Evolutionary conservation across 2,329 filamentous ascomycete genomes (phyloP).

Genomic region (Tolypocladium capitatum): DNA sequence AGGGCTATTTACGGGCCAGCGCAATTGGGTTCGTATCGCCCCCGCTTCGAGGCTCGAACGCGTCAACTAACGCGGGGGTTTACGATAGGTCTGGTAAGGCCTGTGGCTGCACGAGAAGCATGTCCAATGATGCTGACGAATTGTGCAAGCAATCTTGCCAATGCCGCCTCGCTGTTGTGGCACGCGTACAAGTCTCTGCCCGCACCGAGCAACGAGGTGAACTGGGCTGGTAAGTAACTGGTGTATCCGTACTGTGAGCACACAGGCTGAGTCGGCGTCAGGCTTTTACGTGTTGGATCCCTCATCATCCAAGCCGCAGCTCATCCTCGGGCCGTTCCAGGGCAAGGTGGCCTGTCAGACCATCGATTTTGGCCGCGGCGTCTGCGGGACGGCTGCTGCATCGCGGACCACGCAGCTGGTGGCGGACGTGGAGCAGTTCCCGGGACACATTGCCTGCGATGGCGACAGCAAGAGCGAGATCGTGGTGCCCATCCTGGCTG

Average conservation of each 20-base stretch:
- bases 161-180: constrained; percentile 64
- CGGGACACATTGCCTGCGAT: constrained; percentile 74
- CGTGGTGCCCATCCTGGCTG: constrained; percentile 56
- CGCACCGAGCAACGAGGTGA: constrained; percentile 51
- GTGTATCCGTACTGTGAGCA: not conserved
- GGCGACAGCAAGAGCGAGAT: constrained; percentile 65
- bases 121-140: not conserved
- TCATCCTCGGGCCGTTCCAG: constrained; percentile 70
- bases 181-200: constrained; percentile 65
- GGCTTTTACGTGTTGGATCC: constrained; percentile 63
- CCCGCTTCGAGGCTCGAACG: not conserved
- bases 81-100: constrained; percentile 10
- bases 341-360: constrained; percentile 70
- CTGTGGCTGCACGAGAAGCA: not conserved
- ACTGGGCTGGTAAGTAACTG: constrained; percentile 52
- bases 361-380: constrained; percentile 59
- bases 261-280: constrained; percentile 12
- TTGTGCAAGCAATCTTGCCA: constrained; percentile 54
- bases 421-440: constrained; percentile 58
- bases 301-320: constrained; percentile 27
- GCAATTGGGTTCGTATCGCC: constrained; percentile 55
- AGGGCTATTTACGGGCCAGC: constrained; percentile 56
- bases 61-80: not conserved
- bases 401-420: constrained; percentile 50
- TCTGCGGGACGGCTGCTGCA: constrained; percentile 59